Percentiles rank a stretch among this genome's conserved stretches.
Conservation (phyloP, 2,329 filamentous ascomycete genomes). For the Penicillium brevicompactum region DNA sequence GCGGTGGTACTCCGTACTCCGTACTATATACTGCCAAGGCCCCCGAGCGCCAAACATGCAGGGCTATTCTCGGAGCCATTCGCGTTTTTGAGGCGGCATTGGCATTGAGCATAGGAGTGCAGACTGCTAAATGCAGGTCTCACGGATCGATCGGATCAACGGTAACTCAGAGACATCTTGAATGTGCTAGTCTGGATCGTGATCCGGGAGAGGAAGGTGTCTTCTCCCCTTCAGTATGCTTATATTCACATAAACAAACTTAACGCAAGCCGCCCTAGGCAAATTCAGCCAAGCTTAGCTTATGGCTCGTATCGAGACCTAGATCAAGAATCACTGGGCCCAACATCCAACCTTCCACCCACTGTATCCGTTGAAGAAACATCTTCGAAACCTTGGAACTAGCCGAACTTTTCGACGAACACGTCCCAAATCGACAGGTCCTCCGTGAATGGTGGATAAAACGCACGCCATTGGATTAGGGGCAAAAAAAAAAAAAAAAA, state of each 20-base stretch:
- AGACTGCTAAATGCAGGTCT: neutral
- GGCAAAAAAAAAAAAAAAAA: neutral
- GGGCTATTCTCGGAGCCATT: constrained; percentile 1
- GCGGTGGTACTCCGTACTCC: neutral
- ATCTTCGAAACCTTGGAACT: neutral
- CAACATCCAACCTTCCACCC: neutral
- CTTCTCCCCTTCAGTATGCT: neutral
- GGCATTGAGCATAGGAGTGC: neutral
- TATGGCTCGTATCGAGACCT: constrained; percentile 2
- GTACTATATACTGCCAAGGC: constrained; percentile 1
- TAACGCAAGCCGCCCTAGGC: neutral
- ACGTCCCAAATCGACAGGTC: neutral
- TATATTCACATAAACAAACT: neutral
- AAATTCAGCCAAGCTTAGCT: neutral
- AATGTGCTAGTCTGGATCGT: neutral
- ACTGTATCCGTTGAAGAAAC: neutral
- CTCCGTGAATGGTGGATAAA: neutral
- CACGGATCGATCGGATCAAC: constrained; percentile 8
- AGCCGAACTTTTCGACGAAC: neutral
- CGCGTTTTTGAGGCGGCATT: neutral
- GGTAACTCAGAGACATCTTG: constrained; percentile 3
- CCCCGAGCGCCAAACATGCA: neutral
- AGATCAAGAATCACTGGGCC: neutral
- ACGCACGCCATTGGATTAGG: neutral
- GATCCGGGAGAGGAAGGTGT: neutral